Percentiles rank a stretch among this genome's conserved stretches.
phyloP scores from a whole-genome alignment of 495 filamentous ascomycete species.

The Amniculicola lignicola region DNA sequence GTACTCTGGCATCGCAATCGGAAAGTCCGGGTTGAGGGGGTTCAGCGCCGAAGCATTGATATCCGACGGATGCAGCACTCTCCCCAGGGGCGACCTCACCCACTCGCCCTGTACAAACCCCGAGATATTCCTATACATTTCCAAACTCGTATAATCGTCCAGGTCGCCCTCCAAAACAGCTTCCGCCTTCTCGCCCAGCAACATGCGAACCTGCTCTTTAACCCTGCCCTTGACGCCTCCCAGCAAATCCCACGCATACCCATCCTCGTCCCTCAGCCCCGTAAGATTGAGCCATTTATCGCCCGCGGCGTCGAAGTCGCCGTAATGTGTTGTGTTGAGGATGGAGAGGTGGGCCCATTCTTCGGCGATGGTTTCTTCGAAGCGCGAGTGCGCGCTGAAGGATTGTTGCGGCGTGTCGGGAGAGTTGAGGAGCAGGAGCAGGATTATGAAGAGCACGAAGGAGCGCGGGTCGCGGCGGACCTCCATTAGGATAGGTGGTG shows the following conservation, averaged over 20 bases:
- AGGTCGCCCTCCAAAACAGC: conserved; percentile 35
- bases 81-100: conserved; percentile 56
- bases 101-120: conserved; percentile 73
- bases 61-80: conserved; percentile 37
- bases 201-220: conserved; percentile 49
- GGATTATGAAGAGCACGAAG: conserved; percentile 40
- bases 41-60: conserved; percentile 56
- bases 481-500: conserved; percentile 33
- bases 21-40: conserved; percentile 21
- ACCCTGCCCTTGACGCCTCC: conserved; percentile 55
- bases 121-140: conserved; percentile 77
- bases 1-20: conserved; percentile 30
- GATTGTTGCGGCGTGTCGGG: conserved; percentile 44
- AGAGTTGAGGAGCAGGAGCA: conserved; percentile 41
- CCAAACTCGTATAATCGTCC: conserved; percentile 31
- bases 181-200: conserved; percentile 40
- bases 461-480: conserved; percentile 36
- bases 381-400: conserved; percentile 33
- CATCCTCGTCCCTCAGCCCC: conserved; percentile 69
- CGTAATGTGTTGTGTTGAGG: conserved; percentile 70
- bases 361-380: conserved; percentile 33
- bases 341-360: conserved; percentile 60
- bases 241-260: conserved; percentile 68
- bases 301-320: conserved; percentile 62
- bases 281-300: conserved; percentile 68